phyloP scores from a whole-genome alignment of 2,329 filamentous ascomycete species.

The Xylaria sp. region DNA sequence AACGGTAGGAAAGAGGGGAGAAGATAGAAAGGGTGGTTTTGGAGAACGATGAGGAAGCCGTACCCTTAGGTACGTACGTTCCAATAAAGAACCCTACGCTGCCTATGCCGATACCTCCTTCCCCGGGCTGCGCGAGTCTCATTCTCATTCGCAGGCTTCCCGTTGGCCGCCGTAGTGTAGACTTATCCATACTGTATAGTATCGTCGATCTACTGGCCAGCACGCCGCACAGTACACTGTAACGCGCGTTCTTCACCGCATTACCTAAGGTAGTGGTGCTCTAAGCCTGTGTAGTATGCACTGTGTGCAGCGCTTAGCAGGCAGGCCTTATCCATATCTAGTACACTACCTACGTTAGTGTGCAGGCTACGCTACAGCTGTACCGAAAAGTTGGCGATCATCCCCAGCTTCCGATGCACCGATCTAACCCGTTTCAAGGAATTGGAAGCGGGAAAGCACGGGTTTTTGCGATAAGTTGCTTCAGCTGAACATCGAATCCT shows the following conservation, averaged over 20 bases:
- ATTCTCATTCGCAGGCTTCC: background rate
- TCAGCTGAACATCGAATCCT: slow-evolving; percentile 34
- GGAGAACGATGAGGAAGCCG: slow-evolving; percentile 18
- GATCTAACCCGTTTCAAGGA: slow-evolving; percentile 24
- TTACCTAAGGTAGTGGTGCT: background rate
- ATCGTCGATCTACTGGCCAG: background rate
- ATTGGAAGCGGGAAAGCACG: slow-evolving; percentile 24
- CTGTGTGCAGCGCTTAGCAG: background rate
- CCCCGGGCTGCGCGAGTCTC: slow-evolving; percentile 10
- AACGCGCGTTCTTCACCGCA: background rate
- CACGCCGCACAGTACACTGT: background rate
- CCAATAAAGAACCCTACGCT: background rate
- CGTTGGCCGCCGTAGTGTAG: background rate
- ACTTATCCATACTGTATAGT: background rate
- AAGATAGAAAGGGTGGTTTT: background rate
- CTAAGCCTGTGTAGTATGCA: background rate
- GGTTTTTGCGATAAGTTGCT: slow-evolving; percentile 1
- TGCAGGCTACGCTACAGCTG: slow-evolving; percentile 4
- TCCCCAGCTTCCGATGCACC: slow-evolving; percentile 16
- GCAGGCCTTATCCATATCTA: background rate
- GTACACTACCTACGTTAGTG: background rate
- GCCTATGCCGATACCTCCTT: slow-evolving; percentile 3
- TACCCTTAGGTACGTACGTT: background rate
- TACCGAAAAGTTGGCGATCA: slow-evolving; percentile 3
- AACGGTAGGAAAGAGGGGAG: slow-evolving; percentile 8